Evolutionary conservation across 1,284 basidiomycete species (phyloP).

Genomic region (Tylopilus orsonianus): DNA sequence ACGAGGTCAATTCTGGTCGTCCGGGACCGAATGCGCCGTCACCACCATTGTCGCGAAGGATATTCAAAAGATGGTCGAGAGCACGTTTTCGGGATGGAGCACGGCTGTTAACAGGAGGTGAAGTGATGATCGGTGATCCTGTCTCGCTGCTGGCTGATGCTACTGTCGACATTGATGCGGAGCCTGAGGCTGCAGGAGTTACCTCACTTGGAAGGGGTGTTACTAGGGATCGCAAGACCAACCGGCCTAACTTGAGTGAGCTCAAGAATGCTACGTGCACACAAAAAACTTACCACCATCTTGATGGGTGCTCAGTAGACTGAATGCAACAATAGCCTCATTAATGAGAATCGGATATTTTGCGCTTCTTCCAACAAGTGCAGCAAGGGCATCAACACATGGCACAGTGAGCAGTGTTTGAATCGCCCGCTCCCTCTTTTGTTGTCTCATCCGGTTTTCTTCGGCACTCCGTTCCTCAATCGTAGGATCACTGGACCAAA

Average conservation of each 20-base stretch:
- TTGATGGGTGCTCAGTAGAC: conserved; percentile 66
- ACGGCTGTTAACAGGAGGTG: conserved; percentile 39
- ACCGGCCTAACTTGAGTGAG: conserved; percentile 44
- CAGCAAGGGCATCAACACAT: conserved; percentile 63
- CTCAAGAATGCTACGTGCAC: neutral
- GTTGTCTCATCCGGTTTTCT: conserved; percentile 38
- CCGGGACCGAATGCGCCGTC: conserved; percentile 17
- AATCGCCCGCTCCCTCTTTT: conserved; percentile 56
- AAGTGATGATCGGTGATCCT: conserved; percentile 43
- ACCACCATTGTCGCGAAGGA: conserved; percentile 54
- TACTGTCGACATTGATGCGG: conserved; percentile 43
- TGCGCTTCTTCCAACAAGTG: conserved; percentile 73
- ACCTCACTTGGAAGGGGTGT: conserved; percentile 50
- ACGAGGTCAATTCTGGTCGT: conserved; percentile 41
- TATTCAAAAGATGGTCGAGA: conserved; percentile 63
- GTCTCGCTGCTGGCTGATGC: conserved; percentile 41
- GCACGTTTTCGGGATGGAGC: conserved; percentile 48
- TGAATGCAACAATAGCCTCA: conserved; percentile 85
- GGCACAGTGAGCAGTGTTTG: conserved; percentile 49
- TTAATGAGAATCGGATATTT: conserved; percentile 86
- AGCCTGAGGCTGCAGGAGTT: conserved; percentile 32
- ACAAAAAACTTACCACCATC: conserved; percentile 55
- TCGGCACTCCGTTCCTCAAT: conserved; percentile 30
- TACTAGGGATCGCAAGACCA: conserved; percentile 60
- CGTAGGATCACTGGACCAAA: conserved; percentile 56